These are phyloP conservation scores for Trichophyton verrucosum DNA, from an alignment of 2,329 filamentous ascomycete species.

Conservation along the genomic window DNA sequence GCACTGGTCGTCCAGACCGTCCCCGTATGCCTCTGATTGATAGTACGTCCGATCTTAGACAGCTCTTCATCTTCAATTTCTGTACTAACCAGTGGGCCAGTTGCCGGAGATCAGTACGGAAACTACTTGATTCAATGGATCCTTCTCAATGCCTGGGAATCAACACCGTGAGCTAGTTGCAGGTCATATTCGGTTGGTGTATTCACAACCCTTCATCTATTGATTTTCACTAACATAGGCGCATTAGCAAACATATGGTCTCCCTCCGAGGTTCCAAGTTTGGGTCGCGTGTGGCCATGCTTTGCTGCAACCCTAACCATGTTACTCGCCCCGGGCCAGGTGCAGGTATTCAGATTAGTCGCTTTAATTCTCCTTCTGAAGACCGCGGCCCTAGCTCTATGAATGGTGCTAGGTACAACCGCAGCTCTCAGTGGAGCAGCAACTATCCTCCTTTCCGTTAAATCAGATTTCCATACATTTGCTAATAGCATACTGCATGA, in stretches of 20 bases:
- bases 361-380: conserved; percentile 39
- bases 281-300: conserved; percentile 94
- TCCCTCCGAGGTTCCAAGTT: conserved; percentile 97
- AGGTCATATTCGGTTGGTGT: conserved; percentile 60
- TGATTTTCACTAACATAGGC: conserved; percentile 8
- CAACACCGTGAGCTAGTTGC: conserved; percentile 91
- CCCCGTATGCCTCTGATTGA: conserved; percentile 95
- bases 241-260: conserved; percentile 80
- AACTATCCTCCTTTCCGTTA: conserved; percentile 29
- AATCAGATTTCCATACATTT: conserved; percentile 5
- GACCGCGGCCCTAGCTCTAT: conserved; percentile 26
- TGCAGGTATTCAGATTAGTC: conserved; percentile 53
- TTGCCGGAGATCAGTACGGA: conserved; percentile 95
- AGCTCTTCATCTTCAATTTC: background rate
- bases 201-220: background rate
- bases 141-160: conserved; percentile 69
- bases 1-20: conserved; percentile 77
- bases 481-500: background rate
- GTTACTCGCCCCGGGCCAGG: conserved; percentile 81
- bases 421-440: conserved; percentile 25
- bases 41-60: conserved; percentile 39
- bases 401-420: conserved; percentile 25
- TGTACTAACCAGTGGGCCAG: conserved; percentile 21
- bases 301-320: conserved; percentile 89
- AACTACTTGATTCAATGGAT: conserved; percentile 99